These are phyloP conservation scores for Apiospora rasikravindrae DNA, from an alignment of 2,329 filamentous ascomycete genomes.

Conservation along the genomic window DNA sequence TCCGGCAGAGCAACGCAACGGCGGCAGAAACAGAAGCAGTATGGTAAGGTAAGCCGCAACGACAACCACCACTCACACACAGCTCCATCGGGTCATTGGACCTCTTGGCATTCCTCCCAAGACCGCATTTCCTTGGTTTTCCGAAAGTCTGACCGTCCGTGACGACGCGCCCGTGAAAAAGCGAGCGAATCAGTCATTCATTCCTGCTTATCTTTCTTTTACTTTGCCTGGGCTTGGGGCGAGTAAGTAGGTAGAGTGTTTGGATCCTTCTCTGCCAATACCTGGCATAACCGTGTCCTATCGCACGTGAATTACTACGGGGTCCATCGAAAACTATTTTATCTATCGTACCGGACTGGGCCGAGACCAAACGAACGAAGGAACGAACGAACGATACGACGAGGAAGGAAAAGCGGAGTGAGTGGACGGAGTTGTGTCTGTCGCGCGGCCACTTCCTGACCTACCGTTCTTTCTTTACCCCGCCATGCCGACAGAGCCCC, in stretches of 20 bases:
- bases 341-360: not conserved
- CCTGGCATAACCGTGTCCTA: not conserved
- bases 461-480: not conserved
- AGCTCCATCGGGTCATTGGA: constrained; percentile 2
- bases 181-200: not conserved
- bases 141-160: not conserved
- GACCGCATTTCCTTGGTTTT: constrained; percentile 3
- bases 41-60: not conserved
- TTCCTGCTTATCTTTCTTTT: not conserved
- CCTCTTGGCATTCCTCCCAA: not conserved
- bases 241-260: too few species aligned
- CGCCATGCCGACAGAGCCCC: not conserved
- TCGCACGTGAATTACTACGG: not conserved
- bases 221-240: not conserved
- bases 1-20: not conserved
- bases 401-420: not conserved
- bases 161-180: not conserved
- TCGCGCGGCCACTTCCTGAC: not conserved
- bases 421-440: not conserved
- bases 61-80: not conserved
- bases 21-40: not conserved
- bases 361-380: not conserved
- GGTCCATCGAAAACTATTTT: not conserved
- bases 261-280: not conserved
- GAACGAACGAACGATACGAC: not conserved